These are phyloP conservation scores for Flaveria floridana DNA, from an alignment of 140 eudicot genomes.

Conservation along the genomic window DNA sequence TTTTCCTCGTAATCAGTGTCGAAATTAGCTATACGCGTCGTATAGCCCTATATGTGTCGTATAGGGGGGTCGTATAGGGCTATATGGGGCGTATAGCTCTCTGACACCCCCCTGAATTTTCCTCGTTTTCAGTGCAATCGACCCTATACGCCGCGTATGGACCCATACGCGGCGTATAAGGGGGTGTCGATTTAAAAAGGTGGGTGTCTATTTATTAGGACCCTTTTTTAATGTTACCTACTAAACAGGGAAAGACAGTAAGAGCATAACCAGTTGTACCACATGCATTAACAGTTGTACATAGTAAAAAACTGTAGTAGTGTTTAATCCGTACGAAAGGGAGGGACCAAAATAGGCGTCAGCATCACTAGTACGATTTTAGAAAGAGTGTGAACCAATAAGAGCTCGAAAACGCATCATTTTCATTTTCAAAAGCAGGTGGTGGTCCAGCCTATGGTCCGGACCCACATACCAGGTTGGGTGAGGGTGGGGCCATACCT, in stretches of 20 bases:
- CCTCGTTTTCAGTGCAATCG: too few relatives aligned
- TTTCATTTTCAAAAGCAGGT: constrained; percentile 28
- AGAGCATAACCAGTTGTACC: background rate
- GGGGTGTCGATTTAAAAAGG: too few relatives aligned
- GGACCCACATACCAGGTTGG: constrained; percentile 23
- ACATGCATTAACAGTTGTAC: constrained; percentile 3
- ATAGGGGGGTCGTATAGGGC: too few relatives aligned
- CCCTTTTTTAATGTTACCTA: background rate
- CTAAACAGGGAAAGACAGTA: constrained; percentile 2
- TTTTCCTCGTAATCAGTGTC: too few relatives aligned
- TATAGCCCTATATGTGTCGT: too few relatives aligned
- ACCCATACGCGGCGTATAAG: too few relatives aligned
- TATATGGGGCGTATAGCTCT: too few relatives aligned
- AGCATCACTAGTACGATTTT: constrained; percentile 27
- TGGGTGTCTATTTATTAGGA: too few relatives aligned
- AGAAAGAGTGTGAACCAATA: constrained; percentile 33
- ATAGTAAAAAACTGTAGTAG: background rate
- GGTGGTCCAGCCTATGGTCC: constrained; percentile 23
- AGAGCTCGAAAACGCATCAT: constrained; percentile 38
- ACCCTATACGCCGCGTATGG: too few relatives aligned
- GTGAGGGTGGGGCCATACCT: background rate
- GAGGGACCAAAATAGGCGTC: constrained; percentile 28
- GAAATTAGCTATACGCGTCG: too few relatives aligned
- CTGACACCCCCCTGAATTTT: too few relatives aligned
- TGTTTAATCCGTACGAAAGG: constrained; percentile 15